These are phyloP conservation scores for Chlamydomonas schloesseri DNA, from an alignment of 139 green algal species.

Conservation along the genomic window DNA sequence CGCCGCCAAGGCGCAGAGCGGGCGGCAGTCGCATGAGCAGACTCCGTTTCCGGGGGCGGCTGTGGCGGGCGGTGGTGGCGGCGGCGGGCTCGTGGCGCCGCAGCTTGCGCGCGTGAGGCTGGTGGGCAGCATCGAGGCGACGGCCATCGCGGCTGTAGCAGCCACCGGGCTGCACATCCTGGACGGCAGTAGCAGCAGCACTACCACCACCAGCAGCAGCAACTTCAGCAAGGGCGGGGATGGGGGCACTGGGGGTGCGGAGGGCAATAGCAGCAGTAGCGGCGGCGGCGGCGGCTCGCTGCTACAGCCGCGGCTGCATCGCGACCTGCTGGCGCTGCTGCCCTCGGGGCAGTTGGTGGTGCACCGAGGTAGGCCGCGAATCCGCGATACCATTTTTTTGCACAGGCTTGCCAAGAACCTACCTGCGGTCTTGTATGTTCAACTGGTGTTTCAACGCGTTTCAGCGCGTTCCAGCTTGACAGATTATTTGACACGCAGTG, in stretches of 20 bases:
- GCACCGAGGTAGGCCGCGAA: conserved; percentile 9
- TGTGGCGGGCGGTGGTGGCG: background rate
- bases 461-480: too few species aligned
- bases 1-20: too few species aligned
- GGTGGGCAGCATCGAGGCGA: background rate
- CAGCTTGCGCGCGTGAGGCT: background rate
- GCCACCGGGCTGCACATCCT: background rate
- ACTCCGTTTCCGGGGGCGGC: background rate
- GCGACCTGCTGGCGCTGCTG: conserved; percentile 29
- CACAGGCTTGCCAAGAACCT: too few species aligned
- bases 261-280: too few species aligned
- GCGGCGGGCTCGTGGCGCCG: background rate
- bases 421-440: too few species aligned
- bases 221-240: too few species aligned
- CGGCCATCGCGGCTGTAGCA: conserved; percentile 20
- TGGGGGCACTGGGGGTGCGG: too few species aligned
- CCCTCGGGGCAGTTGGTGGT: conserved; percentile 24
- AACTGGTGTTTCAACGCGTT: too few species aligned
- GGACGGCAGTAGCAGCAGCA: background rate
- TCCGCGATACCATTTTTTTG: background rate
- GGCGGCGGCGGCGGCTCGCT: too few species aligned
- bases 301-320: background rate
- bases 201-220: too few species aligned
- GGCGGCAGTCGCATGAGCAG: too few species aligned
- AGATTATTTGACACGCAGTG: too few species aligned